Base-by-base conservation (phyloP, 495 filamentous ascomycete genomes). In the Penicillium crystallinum region DNA sequence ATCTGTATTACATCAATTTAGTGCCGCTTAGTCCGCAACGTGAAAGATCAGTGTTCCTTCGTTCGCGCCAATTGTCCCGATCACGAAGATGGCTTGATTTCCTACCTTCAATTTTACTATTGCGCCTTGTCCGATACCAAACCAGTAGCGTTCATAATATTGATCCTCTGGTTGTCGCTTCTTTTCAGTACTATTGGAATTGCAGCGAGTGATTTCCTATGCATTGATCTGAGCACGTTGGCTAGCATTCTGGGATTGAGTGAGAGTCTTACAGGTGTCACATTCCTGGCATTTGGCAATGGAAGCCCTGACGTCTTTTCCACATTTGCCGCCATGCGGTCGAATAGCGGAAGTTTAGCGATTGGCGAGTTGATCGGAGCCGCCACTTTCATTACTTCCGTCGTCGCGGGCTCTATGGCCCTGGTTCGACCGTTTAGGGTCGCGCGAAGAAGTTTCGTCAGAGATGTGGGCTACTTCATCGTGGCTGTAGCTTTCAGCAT, bases 291-390 rank as follows among this genome's bases (percentile, higher is more conserved):
- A 4, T 93, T 99, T 68, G 95, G 95, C 46, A 99, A 99, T 72
- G 95, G 95, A n/a, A 97, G 91, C 56, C 95, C 95, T 0, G 95
- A 99, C 69, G 91, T 99, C 15, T 99, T 99, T 68, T 95, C 89
- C 34, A 99, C 95, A 3, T 97, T 97, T 63, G 95, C 92, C 25
- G 95, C 95, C 52, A 97, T 99, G 91, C 85, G 84, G 64, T 93
- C 91, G 22, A 88, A 97, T 59, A 95, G 90, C 61, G 95, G 91
- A 3, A 96, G 91, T 69, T 78, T 99, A 69, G 95, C 95, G 1
- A 84, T 97, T 53, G 95, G 95, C 27, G 95, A 99, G 70, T 76
- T 99, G 44, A 89, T 99, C 25, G 95, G 95, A 15, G 95, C 95
- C 9, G 95, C 95, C 12, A 82, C 88, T 39, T 99, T 99, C 69